Conservation (phyloP, 805 yeast species). For the Barnettozyma botsteinii region DNA sequence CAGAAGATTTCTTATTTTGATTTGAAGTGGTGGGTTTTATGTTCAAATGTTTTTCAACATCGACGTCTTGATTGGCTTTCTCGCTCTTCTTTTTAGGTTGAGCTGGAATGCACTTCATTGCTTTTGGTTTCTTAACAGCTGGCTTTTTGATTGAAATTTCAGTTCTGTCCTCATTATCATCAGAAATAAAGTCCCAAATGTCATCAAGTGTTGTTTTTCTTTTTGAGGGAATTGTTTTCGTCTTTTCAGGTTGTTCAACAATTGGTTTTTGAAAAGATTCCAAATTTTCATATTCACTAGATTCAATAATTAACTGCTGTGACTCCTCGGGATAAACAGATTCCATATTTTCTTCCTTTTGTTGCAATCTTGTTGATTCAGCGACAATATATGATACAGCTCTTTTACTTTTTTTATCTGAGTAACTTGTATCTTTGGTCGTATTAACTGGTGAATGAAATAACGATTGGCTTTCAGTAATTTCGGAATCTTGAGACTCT, state of each 20-base stretch:
- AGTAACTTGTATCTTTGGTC: constrained; percentile 21
- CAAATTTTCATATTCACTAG: constrained; percentile 1
- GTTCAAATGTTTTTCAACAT: neutral
- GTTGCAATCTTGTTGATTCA: constrained; percentile 13
- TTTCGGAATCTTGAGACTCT: constrained; percentile 4
- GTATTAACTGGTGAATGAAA: constrained; percentile 14
- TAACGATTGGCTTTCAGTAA: constrained; percentile 11
- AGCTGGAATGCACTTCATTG: constrained; percentile 6
- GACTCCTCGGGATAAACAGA: constrained; percentile 4
- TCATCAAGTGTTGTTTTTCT: constrained; percentile 7
- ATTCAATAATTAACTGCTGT: constrained; percentile 8
- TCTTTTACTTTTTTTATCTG: constrained; percentile 11
- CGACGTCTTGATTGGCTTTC: neutral
- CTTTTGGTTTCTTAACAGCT: constrained; percentile 4
- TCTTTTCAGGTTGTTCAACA: neutral
- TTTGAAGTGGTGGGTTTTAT: neutral
- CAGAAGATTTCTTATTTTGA: neutral
- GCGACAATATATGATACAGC: constrained; percentile 15
- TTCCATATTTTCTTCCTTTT: neutral
- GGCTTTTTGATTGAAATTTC: neutral
- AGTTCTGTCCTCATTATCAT: constrained; percentile 3
- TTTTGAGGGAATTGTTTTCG: neutral
- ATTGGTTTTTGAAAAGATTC: neutral
- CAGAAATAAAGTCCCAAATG: constrained; percentile 23
- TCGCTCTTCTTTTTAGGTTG: neutral